phyloP scores from a whole-genome alignment of 768 basidiomycete genomes.

The Lanmaoa rubissima region DNA sequence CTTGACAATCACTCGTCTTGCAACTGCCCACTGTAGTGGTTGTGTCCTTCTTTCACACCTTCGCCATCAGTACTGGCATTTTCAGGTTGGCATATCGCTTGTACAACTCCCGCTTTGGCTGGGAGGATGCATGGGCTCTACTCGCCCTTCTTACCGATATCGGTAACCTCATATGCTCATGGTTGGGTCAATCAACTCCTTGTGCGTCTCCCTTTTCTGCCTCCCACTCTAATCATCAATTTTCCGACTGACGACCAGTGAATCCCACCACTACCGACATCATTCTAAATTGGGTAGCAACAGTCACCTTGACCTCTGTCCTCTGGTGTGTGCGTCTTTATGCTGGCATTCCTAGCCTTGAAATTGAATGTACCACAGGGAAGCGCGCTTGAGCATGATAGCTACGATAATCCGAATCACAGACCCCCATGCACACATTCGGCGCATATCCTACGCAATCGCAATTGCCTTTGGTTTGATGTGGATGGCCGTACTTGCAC shows the following conservation, averaged over 20 bases:
- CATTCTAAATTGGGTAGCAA: slow-evolving; percentile 4
- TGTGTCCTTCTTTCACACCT: slow-evolving; percentile 5
- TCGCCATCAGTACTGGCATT: slow-evolving; percentile 12
- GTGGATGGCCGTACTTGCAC: slow-evolving; percentile 8
- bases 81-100: slow-evolving; percentile 16
- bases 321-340: slow-evolving; percentile 8
- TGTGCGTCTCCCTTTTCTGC: not conserved
- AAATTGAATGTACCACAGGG: slow-evolving; percentile 1
- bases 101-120: slow-evolving; percentile 15
- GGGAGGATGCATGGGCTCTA: slow-evolving; percentile 17
- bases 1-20: not conserved
- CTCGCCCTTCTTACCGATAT: slow-evolving; percentile 17
- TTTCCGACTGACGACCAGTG: not conserved
- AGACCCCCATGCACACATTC: not conserved
- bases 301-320: slow-evolving; percentile 1
- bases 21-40: not conserved
- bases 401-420: slow-evolving; percentile 6
- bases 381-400: slow-evolving; percentile 20
- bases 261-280: not conserved
- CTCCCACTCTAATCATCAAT: not conserved
- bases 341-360: not conserved
- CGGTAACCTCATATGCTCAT: slow-evolving; percentile 2
- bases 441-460: not conserved
- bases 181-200: slow-evolving; percentile 2
- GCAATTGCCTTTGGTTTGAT: slow-evolving; percentile 14